phyloP scores from a whole-genome alignment of 2,329 filamentous ascomycete species.

The Colletotrichum liaoningense region DNA sequence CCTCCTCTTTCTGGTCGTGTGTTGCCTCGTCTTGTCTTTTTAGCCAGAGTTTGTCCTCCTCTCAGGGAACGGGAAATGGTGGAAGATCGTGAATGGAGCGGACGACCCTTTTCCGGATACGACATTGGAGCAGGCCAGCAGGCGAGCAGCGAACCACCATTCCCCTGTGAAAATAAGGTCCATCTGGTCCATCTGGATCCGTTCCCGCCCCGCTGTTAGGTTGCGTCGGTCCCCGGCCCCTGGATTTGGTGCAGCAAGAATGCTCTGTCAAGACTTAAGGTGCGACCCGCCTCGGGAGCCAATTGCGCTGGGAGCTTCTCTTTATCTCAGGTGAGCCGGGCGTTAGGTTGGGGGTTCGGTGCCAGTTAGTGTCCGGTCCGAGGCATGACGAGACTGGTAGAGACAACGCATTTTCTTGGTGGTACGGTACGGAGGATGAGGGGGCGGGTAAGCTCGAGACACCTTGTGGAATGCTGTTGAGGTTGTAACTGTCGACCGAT shows the following conservation, averaged over 20 bases:
- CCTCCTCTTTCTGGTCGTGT: not conserved
- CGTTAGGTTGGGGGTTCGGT: not conserved
- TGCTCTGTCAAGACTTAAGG: not conserved
- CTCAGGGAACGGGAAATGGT: not conserved
- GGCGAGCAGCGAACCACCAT: not conserved
- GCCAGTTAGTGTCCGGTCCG: not conserved
- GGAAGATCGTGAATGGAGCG: not conserved
- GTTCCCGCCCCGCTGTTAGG: constrained; percentile 18
- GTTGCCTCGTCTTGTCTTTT: not conserved
- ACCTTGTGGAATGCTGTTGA: not conserved
- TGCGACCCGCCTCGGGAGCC: constrained; percentile 13
- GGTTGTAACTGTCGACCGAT: not conserved
- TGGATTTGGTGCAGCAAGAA: not conserved
- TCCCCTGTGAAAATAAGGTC: constrained; percentile 20
- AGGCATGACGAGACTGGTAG: not conserved
- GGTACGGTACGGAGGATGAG: not conserved
- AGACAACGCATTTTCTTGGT: constrained; percentile 1
- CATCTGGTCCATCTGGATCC: constrained; percentile 10
- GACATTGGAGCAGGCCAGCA: not conserved
- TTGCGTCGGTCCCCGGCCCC: constrained; percentile 4
- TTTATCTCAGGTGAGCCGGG: not conserved
- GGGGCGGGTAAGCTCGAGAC: constrained; percentile 11
- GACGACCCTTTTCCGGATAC: not conserved
- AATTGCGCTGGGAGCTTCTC: not conserved
- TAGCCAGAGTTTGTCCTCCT: not conserved